These are phyloP conservation scores for Boletus sp. DNA, from an alignment of 768 basidiomycete species.

Conservation along the genomic window DNA sequence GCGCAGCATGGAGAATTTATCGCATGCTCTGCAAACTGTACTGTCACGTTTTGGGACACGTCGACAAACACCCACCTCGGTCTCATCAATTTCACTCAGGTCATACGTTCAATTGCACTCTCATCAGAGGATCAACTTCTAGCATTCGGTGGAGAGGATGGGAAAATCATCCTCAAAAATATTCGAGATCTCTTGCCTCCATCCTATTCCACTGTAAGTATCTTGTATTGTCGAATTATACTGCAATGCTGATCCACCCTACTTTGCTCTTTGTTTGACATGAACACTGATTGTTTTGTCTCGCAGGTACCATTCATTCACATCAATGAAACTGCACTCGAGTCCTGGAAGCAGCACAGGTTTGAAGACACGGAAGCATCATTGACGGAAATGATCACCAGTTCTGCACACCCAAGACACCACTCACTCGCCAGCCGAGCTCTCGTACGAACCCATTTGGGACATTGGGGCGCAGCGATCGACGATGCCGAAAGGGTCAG, in stretches of 20 bases:
- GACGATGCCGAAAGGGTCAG: constrained; percentile 3
- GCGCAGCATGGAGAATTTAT: background rate
- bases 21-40: background rate
- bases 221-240: background rate
- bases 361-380: background rate
- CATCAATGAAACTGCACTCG: background rate
- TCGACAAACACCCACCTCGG: background rate
- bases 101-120: background rate
- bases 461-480: background rate
- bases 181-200: background rate
- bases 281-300: background rate
- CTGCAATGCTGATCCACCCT: background rate
- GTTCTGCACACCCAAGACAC: too few relatives aligned
- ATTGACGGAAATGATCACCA: background rate
- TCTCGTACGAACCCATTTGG: too few relatives aligned
- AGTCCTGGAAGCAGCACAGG: background rate
- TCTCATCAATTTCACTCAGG: too few relatives aligned
- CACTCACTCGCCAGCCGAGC: too few relatives aligned
- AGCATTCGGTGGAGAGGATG: background rate
- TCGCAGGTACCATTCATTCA: background rate
- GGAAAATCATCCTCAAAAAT: background rate
- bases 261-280: background rate
- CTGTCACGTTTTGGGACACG: background rate
- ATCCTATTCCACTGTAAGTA: background rate
- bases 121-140: background rate